Evolutionary conservation across 2,329 filamentous ascomycete genomes (phyloP).

Genomic region (Chalaropsis ovoidea): DNA sequence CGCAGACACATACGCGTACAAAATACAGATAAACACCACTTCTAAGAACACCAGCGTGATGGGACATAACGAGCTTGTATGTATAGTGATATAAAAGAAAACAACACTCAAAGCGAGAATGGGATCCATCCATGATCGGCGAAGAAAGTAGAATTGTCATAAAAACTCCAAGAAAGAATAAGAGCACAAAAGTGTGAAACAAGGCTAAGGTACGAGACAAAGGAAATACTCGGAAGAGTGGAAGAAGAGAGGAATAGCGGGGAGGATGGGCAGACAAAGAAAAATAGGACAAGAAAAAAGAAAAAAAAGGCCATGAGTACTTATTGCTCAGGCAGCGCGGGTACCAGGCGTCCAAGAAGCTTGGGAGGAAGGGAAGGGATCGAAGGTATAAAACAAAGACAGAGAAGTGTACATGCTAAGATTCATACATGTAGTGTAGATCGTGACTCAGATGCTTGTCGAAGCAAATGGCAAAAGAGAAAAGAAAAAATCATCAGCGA

Average conservation of each 20-base stretch:
- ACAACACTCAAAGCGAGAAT: neutral
- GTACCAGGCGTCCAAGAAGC: neutral
- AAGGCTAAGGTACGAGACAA: conserved; percentile 11
- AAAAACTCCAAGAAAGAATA: conserved; percentile 6
- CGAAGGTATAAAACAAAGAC: conserved; percentile 1
- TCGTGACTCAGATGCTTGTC: conserved; percentile 25
- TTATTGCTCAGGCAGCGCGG: conserved; percentile 19
- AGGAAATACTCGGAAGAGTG: conserved; percentile 20
- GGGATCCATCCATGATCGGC: neutral
- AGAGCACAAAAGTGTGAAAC: conserved; percentile 7
- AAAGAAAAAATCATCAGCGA: conserved; percentile 28
- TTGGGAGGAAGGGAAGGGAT: no score
- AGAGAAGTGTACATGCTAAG: conserved; percentile 24
- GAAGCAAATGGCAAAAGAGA: conserved; percentile 23
- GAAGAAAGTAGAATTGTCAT: conserved; percentile 13
- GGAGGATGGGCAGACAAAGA: conserved; percentile 22
- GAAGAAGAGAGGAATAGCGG: conserved; percentile 28
- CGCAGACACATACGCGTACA: neutral
- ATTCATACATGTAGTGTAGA: conserved; percentile 22
- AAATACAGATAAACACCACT: neutral
- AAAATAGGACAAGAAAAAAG: conserved; percentile 17
- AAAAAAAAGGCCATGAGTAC: conserved; percentile 19
- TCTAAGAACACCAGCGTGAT: neutral
- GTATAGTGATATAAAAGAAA: conserved; percentile 11
- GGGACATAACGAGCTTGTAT: neutral